These are phyloP conservation scores for Elsinoe arachidis DNA, from an alignment of 2,329 filamentous ascomycete genomes.

Conservation along the genomic window DNA sequence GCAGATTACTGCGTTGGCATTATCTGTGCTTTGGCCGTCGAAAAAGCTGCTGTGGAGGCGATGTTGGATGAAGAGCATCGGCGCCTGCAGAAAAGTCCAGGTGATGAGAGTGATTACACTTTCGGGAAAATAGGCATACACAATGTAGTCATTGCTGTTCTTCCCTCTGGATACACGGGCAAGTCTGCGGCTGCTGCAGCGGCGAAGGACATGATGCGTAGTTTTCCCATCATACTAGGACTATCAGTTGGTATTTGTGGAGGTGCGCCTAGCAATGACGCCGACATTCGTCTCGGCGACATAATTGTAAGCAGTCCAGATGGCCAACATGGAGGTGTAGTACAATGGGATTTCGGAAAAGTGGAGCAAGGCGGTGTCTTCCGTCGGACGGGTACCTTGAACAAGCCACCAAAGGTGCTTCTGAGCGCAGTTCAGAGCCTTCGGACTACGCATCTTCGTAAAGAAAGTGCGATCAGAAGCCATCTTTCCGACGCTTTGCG, in stretches of 20 bases:
- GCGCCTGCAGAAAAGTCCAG: background rate
- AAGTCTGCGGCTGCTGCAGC: slow-evolving; percentile 14
- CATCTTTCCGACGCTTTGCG: background rate
- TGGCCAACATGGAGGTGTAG: slow-evolving; percentile 17
- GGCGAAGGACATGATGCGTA: slow-evolving; percentile 15
- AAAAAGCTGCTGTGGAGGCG: slow-evolving; percentile 16
- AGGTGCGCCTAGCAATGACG: slow-evolving; percentile 16
- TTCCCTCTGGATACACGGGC: slow-evolving; percentile 15
- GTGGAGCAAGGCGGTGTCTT: background rate
- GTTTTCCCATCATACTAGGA: slow-evolving; percentile 17
- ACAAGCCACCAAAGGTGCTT: background rate
- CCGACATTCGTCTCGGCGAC: slow-evolving; percentile 24
- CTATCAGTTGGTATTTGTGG: slow-evolving; percentile 22
- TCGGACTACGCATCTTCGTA: background rate
- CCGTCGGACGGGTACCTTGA: background rate
- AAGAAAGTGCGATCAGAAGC: background rate
- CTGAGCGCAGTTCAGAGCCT: background rate
- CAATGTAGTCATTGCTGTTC: slow-evolving; percentile 18
- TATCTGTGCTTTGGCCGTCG: slow-evolving; percentile 18
- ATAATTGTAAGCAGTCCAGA: slow-evolving; percentile 21
- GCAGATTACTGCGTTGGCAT: too few species aligned
- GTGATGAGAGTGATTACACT: slow-evolving; percentile 13
- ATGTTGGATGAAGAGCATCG: slow-evolving; percentile 18
- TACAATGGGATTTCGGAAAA: slow-evolving; percentile 23
- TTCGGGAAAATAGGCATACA: slow-evolving; percentile 13